phyloP scores from a whole-genome alignment of 495 filamentous ascomycete genomes.

The Elasticomyces elasticus region DNA sequence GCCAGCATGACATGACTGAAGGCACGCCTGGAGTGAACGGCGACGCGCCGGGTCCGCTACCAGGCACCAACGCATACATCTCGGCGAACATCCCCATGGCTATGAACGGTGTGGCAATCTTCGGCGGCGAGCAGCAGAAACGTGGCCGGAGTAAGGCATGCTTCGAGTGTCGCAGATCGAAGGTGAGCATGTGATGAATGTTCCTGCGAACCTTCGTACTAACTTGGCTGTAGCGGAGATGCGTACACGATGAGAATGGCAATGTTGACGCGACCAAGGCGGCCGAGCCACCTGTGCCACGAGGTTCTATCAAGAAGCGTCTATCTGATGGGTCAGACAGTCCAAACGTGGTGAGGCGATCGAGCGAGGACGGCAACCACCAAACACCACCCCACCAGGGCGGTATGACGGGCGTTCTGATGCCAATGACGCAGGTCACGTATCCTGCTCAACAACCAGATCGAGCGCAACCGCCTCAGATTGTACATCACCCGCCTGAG shows the following conservation, averaged over 20 bases:
- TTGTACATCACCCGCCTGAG: constrained; percentile 5
- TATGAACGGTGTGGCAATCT: constrained; percentile 21
- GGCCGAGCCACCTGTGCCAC: constrained; percentile 48
- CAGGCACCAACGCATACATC: constrained; percentile 20
- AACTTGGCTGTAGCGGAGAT: constrained; percentile 45
- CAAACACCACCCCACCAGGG: background rate
- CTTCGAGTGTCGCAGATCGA: constrained; percentile 57
- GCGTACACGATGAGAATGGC: constrained; percentile 57
- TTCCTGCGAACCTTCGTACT: constrained; percentile 14
- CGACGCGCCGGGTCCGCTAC: constrained; percentile 2
- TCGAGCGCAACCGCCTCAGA: background rate
- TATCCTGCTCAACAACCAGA: background rate
- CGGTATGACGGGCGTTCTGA: constrained; percentile 6
- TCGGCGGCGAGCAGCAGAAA: constrained; percentile 30
- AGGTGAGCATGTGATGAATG: constrained; percentile 36
- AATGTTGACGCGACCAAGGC: constrained; percentile 55
- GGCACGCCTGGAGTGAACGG: constrained; percentile 1
- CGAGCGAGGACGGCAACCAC: background rate
- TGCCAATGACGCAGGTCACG: background rate
- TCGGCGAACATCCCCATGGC: constrained; percentile 20
- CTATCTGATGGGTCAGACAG: constrained; percentile 1
- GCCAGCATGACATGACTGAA: background rate
- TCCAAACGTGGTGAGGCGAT: constrained; percentile 12
- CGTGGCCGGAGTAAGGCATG: constrained; percentile 49
- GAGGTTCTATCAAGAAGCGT: constrained; percentile 36